Base-by-base conservation (phyloP, 305 asterid genomes). In the Plantago lanceolata region DNA sequence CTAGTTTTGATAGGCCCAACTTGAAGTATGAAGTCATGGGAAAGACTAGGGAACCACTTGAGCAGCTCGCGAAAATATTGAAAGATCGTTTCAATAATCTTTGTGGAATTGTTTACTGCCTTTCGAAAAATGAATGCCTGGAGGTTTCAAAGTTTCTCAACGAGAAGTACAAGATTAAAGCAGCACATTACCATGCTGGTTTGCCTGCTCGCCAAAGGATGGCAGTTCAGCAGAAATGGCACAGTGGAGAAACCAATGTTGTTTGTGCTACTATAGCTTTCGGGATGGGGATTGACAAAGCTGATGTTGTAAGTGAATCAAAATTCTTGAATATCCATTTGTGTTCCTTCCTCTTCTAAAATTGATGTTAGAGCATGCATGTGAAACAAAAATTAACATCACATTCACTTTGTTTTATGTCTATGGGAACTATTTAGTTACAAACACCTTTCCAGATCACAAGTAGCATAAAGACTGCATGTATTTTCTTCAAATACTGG, bases 221-320 rank as follows among this genome's bases (percentile, higher is more conserved):
- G 65, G 71, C 86, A 21, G 98, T 73, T 70, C 97, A 89, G 77
- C 81, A 78, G 82, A 92, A 78, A 81, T 92, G 98, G 98, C 93
- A 79, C 59, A 65, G 73, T 44, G 98, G 97, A 61, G 96, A 89
- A 77, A 86, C 81, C 71, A 85, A 85, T 28, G 89, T 92, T 49
- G 93, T 92, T 64, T 89, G 98, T 69, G 98, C 98, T 47, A 92
- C 98, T 61, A 89, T 92, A 76, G 98, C 98, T 81, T 92, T 92
- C 65, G 98, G 98, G 69, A 92, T 92, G 98, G 97, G 97, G 73
- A 92, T 92, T 37, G 98, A 92, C 79, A 92, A 92, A 78, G 87
- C 98, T 65, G 98, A 92, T 76, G 98, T 92, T 59, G 98, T 92
- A 66, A 89, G 98, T 84, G 61, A 53, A 51, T 51, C 29, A 20